Evolutionary conservation across 768 basidiomycete genomes (phyloP).

Genomic region (Hemileccinum impolitum): DNA sequence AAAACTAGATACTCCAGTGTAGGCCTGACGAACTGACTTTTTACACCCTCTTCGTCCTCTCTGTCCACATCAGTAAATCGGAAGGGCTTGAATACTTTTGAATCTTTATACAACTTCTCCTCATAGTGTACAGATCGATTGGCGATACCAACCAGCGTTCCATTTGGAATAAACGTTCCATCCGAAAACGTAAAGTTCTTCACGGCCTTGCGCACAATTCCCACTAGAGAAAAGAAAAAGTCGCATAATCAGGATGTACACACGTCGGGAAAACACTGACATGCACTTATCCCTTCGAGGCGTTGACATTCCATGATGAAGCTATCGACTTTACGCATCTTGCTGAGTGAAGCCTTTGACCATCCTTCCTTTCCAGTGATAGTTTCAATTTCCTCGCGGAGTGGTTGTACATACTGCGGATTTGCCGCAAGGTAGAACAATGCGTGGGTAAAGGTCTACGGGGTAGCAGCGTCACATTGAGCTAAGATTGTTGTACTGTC

Average conservation of each 20-base stretch:
- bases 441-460: conserved; percentile 10
- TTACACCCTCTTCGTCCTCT: conserved; percentile 23
- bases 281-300: conserved; percentile 23
- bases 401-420: conserved; percentile 11
- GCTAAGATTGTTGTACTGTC: neutral
- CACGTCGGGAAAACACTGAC: conserved; percentile 13
- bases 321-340: conserved; percentile 20
- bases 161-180: conserved; percentile 36
- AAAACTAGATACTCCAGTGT: conserved; percentile 34
- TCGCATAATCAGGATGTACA: neutral
- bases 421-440: conserved; percentile 11
- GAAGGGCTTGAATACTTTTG: conserved; percentile 20
- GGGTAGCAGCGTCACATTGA: neutral
- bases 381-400: conserved; percentile 16
- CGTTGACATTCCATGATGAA: conserved; percentile 24
- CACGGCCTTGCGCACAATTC: conserved; percentile 7
- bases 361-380: conserved; percentile 15
- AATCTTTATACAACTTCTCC: conserved; percentile 27
- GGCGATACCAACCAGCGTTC: conserved; percentile 25
- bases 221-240: conserved; percentile 3
- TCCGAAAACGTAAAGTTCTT: conserved; percentile 30
- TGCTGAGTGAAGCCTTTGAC: conserved; percentile 14
- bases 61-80: conserved; percentile 40
- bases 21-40: conserved; percentile 34
- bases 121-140: conserved; percentile 23